Evolutionary conservation across 495 filamentous ascomycete genomes (phyloP).

Genomic region (Halenospora varia): DNA sequence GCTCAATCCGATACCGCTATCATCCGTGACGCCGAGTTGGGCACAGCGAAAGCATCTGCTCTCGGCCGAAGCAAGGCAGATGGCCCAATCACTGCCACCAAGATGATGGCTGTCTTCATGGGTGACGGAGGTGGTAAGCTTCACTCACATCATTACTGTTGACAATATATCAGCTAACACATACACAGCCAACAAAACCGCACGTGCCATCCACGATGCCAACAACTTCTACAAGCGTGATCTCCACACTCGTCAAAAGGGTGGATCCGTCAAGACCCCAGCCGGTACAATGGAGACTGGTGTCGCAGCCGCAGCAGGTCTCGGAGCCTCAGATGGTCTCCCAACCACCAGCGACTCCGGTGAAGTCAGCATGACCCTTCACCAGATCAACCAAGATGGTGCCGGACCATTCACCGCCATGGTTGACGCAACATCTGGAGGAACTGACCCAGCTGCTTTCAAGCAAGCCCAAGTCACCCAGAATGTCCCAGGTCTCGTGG

Average conservation of each 20-base stretch:
- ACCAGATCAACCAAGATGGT: conserved; percentile 43
- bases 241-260: neutral
- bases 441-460: conserved; percentile 46
- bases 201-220: conserved; percentile 5
- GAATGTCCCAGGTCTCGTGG: conserved; percentile 46
- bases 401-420: conserved; percentile 39
- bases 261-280: conserved; percentile 27
- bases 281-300: conserved; percentile 30
- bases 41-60: conserved; percentile 35
- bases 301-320: conserved; percentile 32
- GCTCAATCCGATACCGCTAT: conserved; percentile 42
- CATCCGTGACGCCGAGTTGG: conserved; percentile 43
- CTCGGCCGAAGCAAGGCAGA: conserved; percentile 50
- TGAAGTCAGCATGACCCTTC: conserved; percentile 44
- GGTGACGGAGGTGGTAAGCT: conserved; percentile 5
- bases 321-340: conserved; percentile 35
- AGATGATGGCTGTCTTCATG: conserved; percentile 38
- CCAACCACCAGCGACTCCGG: conserved; percentile 49
- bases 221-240: neutral
- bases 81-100: conserved; percentile 42
- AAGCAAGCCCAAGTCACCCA: conserved; percentile 46
- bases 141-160: neutral
- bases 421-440: conserved; percentile 49
- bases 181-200: conserved; percentile 17
- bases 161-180: neutral